Conservation (phyloP, 1,284 basidiomycete genomes). For the Apiotrichum veenhuisii region DNA sequence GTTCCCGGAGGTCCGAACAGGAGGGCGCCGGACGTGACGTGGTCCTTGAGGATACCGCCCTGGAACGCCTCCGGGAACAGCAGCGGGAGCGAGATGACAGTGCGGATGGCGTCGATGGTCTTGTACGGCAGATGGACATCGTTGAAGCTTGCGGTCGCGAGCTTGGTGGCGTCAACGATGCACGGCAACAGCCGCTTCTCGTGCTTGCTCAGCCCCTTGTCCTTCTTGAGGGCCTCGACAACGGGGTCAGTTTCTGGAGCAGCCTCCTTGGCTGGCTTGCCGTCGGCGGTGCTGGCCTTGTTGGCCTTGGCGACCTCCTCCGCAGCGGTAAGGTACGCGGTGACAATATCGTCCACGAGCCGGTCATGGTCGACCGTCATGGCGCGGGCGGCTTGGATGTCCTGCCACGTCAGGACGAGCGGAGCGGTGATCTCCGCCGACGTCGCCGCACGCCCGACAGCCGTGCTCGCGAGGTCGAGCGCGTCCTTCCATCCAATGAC, state of each 20-base stretch:
- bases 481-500: slow-evolving; percentile 31
- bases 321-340: slow-evolving; percentile 16
- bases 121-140: slow-evolving; percentile 82
- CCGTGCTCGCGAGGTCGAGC: slow-evolving; percentile 28
- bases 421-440: neutral
- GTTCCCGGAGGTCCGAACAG: slow-evolving; percentile 86
- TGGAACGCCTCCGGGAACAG: slow-evolving; percentile 86
- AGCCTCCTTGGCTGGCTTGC: slow-evolving; percentile 8
- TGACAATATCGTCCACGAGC: slow-evolving; percentile 16
- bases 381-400: slow-evolving; percentile 25
- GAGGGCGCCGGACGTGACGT: slow-evolving; percentile 80
- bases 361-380: slow-evolving; percentile 15
- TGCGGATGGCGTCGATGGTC: slow-evolving; percentile 82
- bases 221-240: slow-evolving; percentile 67
- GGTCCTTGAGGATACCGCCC: slow-evolving; percentile 83
- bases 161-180: slow-evolving; percentile 72
- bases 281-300: slow-evolving; percentile 2
- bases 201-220: slow-evolving; percentile 67
- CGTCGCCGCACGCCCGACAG: slow-evolving; percentile 16
- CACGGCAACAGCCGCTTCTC: slow-evolving; percentile 73
- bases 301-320: slow-evolving; percentile 7
- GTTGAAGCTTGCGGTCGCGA: slow-evolving; percentile 65
- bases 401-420: slow-evolving; percentile 26
- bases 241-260: slow-evolving; percentile 57
- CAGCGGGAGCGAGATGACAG: slow-evolving; percentile 85